phyloP scores from a whole-genome alignment of 805 yeast species.

The Candida patagonica region DNA sequence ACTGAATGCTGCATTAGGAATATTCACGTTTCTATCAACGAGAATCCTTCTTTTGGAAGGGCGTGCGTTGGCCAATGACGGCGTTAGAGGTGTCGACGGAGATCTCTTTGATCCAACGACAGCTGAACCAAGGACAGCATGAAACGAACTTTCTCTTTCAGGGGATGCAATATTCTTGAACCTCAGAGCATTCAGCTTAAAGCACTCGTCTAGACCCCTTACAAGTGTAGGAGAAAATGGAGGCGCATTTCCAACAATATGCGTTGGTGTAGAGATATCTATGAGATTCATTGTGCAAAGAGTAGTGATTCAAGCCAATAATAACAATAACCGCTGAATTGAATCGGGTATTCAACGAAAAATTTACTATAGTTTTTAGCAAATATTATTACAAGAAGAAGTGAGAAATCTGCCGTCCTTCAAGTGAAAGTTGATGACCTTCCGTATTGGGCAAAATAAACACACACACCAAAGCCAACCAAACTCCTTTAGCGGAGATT shows the following conservation, averaged over 20 bases:
- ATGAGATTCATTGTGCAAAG: conserved; percentile 8
- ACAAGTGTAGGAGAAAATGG: conserved; percentile 18
- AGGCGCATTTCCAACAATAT: neutral
- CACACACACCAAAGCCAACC: too few relatives aligned
- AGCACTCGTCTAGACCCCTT: conserved; percentile 15
- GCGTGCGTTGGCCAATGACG: conserved; percentile 5
- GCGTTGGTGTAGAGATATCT: conserved; percentile 15
- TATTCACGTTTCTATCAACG: neutral
- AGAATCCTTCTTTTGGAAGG: conserved; percentile 10
- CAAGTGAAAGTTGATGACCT: too few relatives aligned
- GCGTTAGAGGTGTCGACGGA: conserved; percentile 13
- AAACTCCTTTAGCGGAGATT: too few relatives aligned
- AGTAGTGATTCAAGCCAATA: neutral
- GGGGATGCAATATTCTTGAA: neutral
- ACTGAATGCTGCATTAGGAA: neutral
- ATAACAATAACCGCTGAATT: neutral
- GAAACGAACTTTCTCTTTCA: neutral
- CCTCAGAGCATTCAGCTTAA: conserved; percentile 5
- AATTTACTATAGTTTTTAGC: too few relatives aligned
- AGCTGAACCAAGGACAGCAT: neutral
- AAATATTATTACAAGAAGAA: too few relatives aligned
- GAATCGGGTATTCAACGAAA: neutral
- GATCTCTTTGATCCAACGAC: conserved; percentile 8
- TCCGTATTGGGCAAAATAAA: too few relatives aligned
- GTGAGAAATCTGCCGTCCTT: too few relatives aligned